A percentile compares a stretch with the other conserved stretches of the same genome.
Conservation (phyloP, 352 stramenopile genomes). For the Pelagophyceae sp. region DNA sequence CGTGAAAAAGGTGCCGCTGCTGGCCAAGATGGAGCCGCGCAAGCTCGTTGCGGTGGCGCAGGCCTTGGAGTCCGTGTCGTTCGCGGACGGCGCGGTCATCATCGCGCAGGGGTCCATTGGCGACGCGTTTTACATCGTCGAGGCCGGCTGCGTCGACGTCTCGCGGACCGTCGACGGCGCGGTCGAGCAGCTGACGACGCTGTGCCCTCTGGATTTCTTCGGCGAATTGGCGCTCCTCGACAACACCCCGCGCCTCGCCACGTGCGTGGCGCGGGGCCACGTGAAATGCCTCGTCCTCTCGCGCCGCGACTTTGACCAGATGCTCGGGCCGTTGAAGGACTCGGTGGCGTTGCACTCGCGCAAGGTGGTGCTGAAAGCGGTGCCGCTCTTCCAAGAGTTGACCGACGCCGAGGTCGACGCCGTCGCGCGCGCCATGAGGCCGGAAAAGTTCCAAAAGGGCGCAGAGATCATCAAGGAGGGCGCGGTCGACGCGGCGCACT, state of each 20-base stretch:
- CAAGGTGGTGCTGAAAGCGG: not conserved
- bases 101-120: constrained; percentile 73
- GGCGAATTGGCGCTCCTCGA: constrained; percentile 82
- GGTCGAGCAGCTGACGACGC: constrained; percentile 48
- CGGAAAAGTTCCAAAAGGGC: constrained; percentile 57
- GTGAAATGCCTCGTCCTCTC: constrained; percentile 34
- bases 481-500: constrained; percentile 34
- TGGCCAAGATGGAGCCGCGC: constrained; percentile 35
- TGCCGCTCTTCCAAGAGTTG: not conserved
- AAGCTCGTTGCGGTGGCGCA: constrained; percentile 37
- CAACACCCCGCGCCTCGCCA: constrained; percentile 72
- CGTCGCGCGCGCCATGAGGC: constrained; percentile 2
- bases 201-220: constrained; percentile 63
- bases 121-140: constrained; percentile 84
- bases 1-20: constrained; percentile 5
- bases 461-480: constrained; percentile 65
- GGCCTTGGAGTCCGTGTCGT: constrained; percentile 42
- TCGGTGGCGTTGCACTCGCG: constrained; percentile 21
- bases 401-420: constrained; percentile 8
- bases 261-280: constrained; percentile 54
- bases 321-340: constrained; percentile 22
- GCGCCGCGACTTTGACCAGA: constrained; percentile 20
- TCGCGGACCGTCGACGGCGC: constrained; percentile 37
- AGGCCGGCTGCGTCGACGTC: constrained; percentile 70
- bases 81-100: constrained; percentile 71